Evolutionary conservation across 2,329 filamentous ascomycete genomes (phyloP).

Genomic region (Phaeosphaeriaceae sp.): DNA sequence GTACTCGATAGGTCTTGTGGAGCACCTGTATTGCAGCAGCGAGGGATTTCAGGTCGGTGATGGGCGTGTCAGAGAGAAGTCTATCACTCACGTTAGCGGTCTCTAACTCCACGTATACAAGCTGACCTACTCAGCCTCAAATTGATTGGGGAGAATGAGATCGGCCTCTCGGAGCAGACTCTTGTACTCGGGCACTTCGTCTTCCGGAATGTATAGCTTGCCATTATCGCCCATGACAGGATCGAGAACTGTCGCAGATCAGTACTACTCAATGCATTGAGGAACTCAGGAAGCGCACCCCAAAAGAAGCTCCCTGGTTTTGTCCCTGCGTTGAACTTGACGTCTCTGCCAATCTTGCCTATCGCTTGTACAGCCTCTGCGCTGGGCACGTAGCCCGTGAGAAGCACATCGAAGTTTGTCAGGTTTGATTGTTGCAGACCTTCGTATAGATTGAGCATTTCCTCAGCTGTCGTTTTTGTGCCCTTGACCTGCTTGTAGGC

Average conservation of each 20-base stretch:
- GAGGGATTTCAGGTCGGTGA: slow-evolving; percentile 76
- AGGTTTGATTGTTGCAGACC: slow-evolving; percentile 85
- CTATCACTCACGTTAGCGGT: slow-evolving; percentile 53
- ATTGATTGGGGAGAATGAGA: slow-evolving; percentile 93
- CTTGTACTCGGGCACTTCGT: slow-evolving; percentile 92
- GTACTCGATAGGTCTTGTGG: slow-evolving; percentile 77
- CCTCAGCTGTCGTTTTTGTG: slow-evolving; percentile 77
- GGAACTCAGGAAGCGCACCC: slow-evolving; percentile 56
- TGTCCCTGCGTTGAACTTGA: slow-evolving; percentile 69
- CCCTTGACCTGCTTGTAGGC: slow-evolving; percentile 91
- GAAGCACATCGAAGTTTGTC: slow-evolving; percentile 89
- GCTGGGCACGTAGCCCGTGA: slow-evolving; percentile 93
- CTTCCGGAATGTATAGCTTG: slow-evolving; percentile 85
- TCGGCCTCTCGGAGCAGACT: slow-evolving; percentile 80
- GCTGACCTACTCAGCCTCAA: slow-evolving; percentile 85
- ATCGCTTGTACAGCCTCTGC: slow-evolving; percentile 84
- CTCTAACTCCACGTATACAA: not conserved
- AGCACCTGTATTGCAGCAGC: slow-evolving; percentile 76
- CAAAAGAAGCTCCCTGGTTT: slow-evolving; percentile 87
- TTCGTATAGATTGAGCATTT: slow-evolving; percentile 83
- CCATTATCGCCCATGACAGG: slow-evolving; percentile 99
- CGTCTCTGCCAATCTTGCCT: slow-evolving; percentile 80
- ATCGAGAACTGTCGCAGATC: slow-evolving; percentile 71
- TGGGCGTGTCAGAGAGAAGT: slow-evolving; percentile 82
- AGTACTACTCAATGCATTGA: slow-evolving; percentile 8